A percentile compares a stretch with the other conserved stretches of the same genome.
Conservation (phyloP, 1,139 yeast genomes). For the Blastobotrys elegans region DNA sequence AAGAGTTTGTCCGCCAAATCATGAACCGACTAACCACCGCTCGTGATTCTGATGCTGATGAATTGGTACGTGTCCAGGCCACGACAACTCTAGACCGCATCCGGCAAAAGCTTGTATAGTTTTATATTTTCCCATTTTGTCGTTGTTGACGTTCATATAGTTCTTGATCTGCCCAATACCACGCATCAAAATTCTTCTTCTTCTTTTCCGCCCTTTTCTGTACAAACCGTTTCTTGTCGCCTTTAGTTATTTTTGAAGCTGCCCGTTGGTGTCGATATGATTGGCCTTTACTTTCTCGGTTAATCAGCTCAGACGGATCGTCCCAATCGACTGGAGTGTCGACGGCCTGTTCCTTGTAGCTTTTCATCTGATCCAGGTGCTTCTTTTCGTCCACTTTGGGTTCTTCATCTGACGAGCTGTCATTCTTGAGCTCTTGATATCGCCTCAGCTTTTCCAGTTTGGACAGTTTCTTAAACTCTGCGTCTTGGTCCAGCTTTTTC, state of each 20-base stretch:
- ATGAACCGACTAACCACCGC: slow-evolving; percentile 21
- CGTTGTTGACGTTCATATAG: slow-evolving; percentile 2
- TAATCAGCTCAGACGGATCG: slow-evolving; percentile 14
- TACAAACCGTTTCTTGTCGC: slow-evolving; percentile 24
- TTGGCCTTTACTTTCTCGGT: slow-evolving; percentile 19
- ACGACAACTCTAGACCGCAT: slow-evolving; percentile 11
- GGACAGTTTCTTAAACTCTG: slow-evolving; percentile 18
- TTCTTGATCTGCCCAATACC: slow-evolving; percentile 14
- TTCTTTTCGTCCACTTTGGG: neutral
- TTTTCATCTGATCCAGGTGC: slow-evolving; percentile 4
- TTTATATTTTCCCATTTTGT: neutral
- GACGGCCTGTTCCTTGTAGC: slow-evolving; percentile 1
- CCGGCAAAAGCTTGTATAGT: slow-evolving; percentile 3
- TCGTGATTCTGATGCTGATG: slow-evolving; percentile 25
- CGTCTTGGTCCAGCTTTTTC: slow-evolving; percentile 19
- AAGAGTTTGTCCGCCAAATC: slow-evolving; percentile 18
- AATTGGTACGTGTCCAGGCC: slow-evolving; percentile 29
- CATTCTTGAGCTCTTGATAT: slow-evolving; percentile 14
- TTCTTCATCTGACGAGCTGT: neutral
- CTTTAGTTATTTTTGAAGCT: slow-evolving; percentile 22
- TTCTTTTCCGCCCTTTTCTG: slow-evolving; percentile 24
- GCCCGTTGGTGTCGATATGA: slow-evolving; percentile 23
- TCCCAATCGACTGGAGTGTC: slow-evolving; percentile 5
- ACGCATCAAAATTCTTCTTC: slow-evolving; percentile 24
- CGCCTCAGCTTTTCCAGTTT: slow-evolving; percentile 18